Percentiles rank a stretch among this genome's conserved stretches.
These are phyloP conservation scores for Prunus kanzakura DNA, from an alignment of 306 rosid genomes.

Conservation along the genomic window DNA sequence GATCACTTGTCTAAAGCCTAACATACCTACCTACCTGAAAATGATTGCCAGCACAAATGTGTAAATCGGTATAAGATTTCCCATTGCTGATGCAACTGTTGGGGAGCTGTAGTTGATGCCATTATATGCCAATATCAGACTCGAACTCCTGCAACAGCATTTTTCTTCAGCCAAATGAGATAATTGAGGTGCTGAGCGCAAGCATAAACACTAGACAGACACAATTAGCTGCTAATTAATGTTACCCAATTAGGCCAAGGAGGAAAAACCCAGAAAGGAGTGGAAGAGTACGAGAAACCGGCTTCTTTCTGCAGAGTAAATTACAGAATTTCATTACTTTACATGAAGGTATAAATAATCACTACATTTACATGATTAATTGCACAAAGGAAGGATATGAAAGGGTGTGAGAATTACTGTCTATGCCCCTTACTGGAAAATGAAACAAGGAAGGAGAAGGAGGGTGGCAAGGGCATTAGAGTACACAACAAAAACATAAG, in stretches of 20 bases:
- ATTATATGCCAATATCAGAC: neutral
- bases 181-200: no score
- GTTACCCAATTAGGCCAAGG: slow-evolving; percentile 14
- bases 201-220: neutral
- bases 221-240: neutral
- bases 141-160: slow-evolving; percentile 5
- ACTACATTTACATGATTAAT: neutral
- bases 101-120: slow-evolving; percentile 24
- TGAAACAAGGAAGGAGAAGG: slow-evolving; percentile 16
- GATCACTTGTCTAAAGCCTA: neutral
- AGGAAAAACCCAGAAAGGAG: neutral
- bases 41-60: slow-evolving; percentile 6
- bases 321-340: neutral
- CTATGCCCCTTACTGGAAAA: neutral
- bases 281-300: neutral
- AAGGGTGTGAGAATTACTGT: neutral
- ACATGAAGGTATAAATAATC: neutral
- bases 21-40: slow-evolving; percentile 9
- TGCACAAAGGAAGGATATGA: neutral
- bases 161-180: no score
- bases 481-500: neutral
- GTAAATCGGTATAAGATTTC: slow-evolving; percentile 10
- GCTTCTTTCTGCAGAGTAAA: slow-evolving; percentile 12
- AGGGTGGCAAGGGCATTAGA: neutral
- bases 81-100: slow-evolving; percentile 25